phyloP scores from a whole-genome alignment of 192 early-diverging fungal genomes.

The Oehlia diaphana region DNA sequence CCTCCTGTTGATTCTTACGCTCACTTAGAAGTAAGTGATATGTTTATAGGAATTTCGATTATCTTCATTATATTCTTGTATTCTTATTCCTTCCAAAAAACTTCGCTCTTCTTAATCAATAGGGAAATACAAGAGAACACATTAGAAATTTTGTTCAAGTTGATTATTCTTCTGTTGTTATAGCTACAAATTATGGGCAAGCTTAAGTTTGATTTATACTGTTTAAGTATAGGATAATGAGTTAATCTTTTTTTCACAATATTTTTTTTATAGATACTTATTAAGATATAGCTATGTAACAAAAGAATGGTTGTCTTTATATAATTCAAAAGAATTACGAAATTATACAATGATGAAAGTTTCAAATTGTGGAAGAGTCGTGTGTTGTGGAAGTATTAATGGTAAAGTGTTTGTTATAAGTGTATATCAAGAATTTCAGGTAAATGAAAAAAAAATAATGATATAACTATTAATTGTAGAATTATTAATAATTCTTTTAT shows the following conservation, averaged over 20 bases:
- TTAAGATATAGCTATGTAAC: constrained; percentile 36
- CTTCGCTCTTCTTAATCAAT: neutral
- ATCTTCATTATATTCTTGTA: neutral
- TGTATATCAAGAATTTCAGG: constrained; percentile 42
- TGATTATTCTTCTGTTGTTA: constrained; percentile 30
- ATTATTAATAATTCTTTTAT: neutral
- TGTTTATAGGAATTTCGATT: neutral
- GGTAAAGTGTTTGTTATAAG: constrained; percentile 59
- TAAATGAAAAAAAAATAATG: neutral
- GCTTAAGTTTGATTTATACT: neutral
- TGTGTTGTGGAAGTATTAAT: constrained; percentile 53
- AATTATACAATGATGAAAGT: constrained; percentile 56
- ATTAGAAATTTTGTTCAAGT: constrained; percentile 52
- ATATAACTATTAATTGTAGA: neutral
- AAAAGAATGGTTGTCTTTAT: constrained; percentile 38
- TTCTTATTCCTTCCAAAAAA: neutral
- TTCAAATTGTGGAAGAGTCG: constrained; percentile 52
- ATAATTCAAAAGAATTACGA: constrained; percentile 40
- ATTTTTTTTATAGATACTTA: constrained; percentile 42
- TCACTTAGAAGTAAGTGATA: constrained; percentile 15
- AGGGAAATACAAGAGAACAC: constrained; percentile 35
- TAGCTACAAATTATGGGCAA: constrained; percentile 49
- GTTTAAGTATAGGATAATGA: neutral
- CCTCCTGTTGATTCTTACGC: constrained; percentile 32
- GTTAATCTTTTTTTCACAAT: constrained; percentile 3